Evolutionary conservation across 257 asterid species (phyloP), one percentile per base, ranked within the genome.

Genomic region (Fraxinus excelsior): DNA sequence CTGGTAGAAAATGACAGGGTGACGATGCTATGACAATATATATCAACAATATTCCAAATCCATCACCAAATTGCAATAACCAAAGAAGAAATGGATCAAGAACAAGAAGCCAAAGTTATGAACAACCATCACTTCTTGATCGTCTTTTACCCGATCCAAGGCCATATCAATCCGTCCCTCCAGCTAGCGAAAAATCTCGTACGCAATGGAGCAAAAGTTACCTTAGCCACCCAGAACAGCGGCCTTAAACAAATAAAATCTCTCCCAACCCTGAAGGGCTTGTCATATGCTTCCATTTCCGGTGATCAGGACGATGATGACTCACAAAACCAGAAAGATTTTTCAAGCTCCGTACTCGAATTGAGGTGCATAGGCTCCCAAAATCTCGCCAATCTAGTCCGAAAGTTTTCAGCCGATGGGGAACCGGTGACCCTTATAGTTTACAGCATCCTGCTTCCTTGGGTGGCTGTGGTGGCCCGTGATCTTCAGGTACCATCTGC

Each of bases 81-180:
- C 19, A 13, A 44, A 14, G 53, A 56, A 56, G 65, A 56, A 56
- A 56, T 56, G 28, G 26, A 56, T 56, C 65, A 6, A 18, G 11
- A 53, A 19, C 64, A 6, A 19, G 9, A 53, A 19, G 16, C 21
- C 28, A 60, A 4, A n/a, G 21, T 8, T 1, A 49, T 12, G 25
- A 19, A 82, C 6, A 10, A 44, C 53, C 53, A 44, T 26, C 89
- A 88, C 70, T 82, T 84, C 35, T 77, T 89, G 18, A 37, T 89
- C 58, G 9, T 81, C 18, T 78, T 80, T 35, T 84, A 80, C 49
- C 91, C 91, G 0, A 26, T 81, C 21, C 93, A 87, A 84, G 86
- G 93, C 80, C 93, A 89, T 31, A 81, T 89, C 82, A 89, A 89
- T 64, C 93, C 93, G 10, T 60, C 84, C 31, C 86, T 89, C 67